Evolutionary conservation across 257 asterid genomes (phyloP).

Genomic region (Solanum acaule): DNA sequence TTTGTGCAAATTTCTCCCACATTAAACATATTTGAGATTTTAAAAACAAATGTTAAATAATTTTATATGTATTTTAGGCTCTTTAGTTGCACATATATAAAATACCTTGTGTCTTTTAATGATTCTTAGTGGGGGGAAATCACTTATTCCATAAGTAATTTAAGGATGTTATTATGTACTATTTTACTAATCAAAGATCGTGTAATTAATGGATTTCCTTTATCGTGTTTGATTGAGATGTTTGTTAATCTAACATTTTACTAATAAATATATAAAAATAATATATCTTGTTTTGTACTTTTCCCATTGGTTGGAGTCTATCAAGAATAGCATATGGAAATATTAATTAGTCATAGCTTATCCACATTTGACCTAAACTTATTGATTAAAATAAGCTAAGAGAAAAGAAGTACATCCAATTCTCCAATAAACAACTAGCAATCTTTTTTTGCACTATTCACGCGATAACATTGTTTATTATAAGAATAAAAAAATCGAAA

Average conservation of each 20-base stretch:
- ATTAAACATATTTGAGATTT: neutral
- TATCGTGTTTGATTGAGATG: neutral
- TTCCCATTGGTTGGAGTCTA: slow-evolving; percentile 9
- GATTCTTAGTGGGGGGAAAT: neutral
- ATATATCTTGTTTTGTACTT: neutral
- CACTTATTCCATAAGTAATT: neutral
- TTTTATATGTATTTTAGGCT: neutral
- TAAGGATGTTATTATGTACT: neutral
- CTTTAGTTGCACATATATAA: neutral
- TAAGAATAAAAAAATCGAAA: neutral
- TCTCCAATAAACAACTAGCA: slow-evolving; percentile 8
- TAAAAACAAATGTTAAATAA: neutral
- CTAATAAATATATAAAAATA: neutral
- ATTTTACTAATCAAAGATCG: neutral
- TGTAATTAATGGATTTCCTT: neutral
- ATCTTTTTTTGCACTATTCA: neutral
- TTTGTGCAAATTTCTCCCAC: neutral
- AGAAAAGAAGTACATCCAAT: slow-evolving; percentile 13
- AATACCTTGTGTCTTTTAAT: neutral
- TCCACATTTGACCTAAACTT: slow-evolving; percentile 28
- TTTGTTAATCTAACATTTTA: neutral
- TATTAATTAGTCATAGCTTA: slow-evolving; percentile 7
- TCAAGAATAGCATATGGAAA: slow-evolving; percentile 14
- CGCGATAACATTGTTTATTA: slow-evolving; percentile 20
- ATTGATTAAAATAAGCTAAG: slow-evolving; percentile 15